Evolutionary conservation across 306 rosid genomes (phyloP), one percentile per base, ranked within the genome.

Genomic region (Casuarina cunninghamiana): DNA sequence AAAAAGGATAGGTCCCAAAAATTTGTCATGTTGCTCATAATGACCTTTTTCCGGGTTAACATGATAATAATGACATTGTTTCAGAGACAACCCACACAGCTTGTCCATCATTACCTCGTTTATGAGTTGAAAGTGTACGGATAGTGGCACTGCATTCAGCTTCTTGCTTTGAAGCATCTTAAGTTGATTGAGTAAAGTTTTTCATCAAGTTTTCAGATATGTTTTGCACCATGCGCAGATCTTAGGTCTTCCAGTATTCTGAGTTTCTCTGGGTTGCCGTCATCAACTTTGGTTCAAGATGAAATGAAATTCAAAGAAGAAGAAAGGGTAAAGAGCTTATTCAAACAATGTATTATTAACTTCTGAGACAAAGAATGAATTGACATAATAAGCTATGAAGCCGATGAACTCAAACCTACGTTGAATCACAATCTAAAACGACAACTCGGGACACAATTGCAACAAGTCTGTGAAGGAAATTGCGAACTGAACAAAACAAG

Each of bases 281-380:
- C 32, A 26, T 26, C 32, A 26, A 26, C 32, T 26, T 26, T 26
- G 32, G 32, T 26, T 26, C 32, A 15, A 35, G 49, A 69, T 1
- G 43, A 55, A 19, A 69, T 5, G 69, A 37, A 67, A 53, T 26
- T 5, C 37, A 32, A 7, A 65, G 10, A 60, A 16, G 10, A 17
- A 74, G n/a, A 8, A 62, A 21, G 53, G 32, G 65, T 10, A 46
- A 49, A 65, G 3, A 63, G 17, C 19, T 62, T 10, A 63, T 37
- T 63, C 43, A 63, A 9, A 58, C 65, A 19, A 35, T 67, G 71
- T 21, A 42, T 67, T 42, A 42, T 67, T 67, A 9, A 15, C 16
- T 32, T 39, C 10, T 67, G 50, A 41, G 71, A 21, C 7, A 42
- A 67, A n/a, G 71, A 67, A 67, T 67, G 71, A 66, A 39, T 66